Conservation (phyloP, 495 filamentous ascomycete genomes). For the Lasiosphaeriaceae sp. region DNA sequence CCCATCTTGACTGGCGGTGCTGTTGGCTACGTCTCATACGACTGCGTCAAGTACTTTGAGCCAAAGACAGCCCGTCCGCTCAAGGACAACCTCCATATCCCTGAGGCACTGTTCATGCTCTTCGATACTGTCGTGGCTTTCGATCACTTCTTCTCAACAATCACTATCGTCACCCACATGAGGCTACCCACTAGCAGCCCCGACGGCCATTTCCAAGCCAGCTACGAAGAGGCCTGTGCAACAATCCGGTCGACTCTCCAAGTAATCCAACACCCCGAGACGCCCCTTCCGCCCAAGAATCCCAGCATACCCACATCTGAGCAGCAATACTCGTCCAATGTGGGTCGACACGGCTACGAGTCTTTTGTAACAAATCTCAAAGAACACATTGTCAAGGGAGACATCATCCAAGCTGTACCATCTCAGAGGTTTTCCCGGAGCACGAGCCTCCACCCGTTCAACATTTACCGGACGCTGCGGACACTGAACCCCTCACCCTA, state of each 20-base stretch:
- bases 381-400: constrained; percentile 79
- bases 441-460: constrained; percentile 90
- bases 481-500: constrained; percentile 96
- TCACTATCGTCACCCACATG: constrained; percentile 91
- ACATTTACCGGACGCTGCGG: constrained; percentile 94
- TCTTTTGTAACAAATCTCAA: constrained; percentile 76
- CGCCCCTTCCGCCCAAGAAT: constrained; percentile 70
- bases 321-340: constrained; percentile 76
- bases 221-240: constrained; percentile 62
- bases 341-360: constrained; percentile 85
- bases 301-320: constrained; percentile 68
- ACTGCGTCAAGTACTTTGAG: constrained; percentile 97
- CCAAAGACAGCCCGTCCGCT: constrained; percentile 82
- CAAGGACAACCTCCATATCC: constrained; percentile 82
- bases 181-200: constrained; percentile 49
- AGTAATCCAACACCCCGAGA: constrained; percentile 65
- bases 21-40: constrained; percentile 94
- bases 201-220: constrained; percentile 35
- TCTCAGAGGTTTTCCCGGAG: constrained; percentile 89
- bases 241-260: constrained; percentile 63
- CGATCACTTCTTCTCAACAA: constrained; percentile 86
- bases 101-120: constrained; percentile 95
- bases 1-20: constrained; percentile 87
- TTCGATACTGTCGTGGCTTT: constrained; percentile 94
- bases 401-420: constrained; percentile 96